Base-by-base conservation (phyloP, 805 yeast genomes). In the Jamesozyma piceae region DNA sequence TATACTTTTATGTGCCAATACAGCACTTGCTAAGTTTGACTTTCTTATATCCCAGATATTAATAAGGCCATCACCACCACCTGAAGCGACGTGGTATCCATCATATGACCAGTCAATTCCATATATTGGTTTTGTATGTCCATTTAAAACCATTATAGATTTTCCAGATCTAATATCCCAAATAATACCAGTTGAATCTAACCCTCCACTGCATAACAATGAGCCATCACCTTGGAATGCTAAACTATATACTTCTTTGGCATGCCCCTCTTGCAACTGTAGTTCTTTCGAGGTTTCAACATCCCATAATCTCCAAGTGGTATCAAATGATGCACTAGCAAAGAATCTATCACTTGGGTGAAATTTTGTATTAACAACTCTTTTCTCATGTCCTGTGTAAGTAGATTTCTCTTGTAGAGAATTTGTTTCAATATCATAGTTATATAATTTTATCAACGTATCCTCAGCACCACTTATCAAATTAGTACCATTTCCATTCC, bases 291-390 rank as follows among this genome's bases (percentile, higher is more conserved):
- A 59, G 4, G 68, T 72, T 11, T 65, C 63, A 0, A 78, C 49
- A 59, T 90, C 96, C 95, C 95, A 89, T 2, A 86, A 58, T 46
- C 86, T 73, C 96, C 96, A 90, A 0, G 95, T 85, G 49, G 70
- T 71, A 61, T 90, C 97, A 54, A 73, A 80, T 0, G 96, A 88
- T 0, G 95, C 82, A 10, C 85, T 72, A 0, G 79, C 83, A 1
- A 82, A 48, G 49, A 58, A 75, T 2, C 60, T 49, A 1, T 78
- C 78, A 3, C 65, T 51, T 1, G 95, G 95, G 60, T 88, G 95
- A 47, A 77, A 74, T 29, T 73, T 72, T 0, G 80, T 62, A 15
- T 73, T 67, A 1, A 82, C 71, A 0, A 88, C 79, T 43, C 95
- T 69, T 57, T 65, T 19, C 64, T 67, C 62, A 75, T 86, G 35